Conservation (phyloP, 176 grass and related monocot species). For the Areca catechu region DNA sequence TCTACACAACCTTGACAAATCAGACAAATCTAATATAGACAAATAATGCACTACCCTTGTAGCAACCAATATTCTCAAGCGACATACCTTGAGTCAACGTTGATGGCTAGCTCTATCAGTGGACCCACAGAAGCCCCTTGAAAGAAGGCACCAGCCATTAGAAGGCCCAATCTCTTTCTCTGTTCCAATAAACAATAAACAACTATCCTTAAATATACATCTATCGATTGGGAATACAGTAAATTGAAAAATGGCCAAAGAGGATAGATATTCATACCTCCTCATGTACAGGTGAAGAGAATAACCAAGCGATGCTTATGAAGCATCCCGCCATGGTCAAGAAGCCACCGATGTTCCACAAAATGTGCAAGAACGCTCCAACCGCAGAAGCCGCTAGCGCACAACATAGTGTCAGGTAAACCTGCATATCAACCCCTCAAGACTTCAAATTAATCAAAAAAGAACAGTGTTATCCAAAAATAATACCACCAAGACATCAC, state of each 20-base stretch:
- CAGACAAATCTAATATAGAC: neutral
- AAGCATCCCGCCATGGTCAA: conserved; percentile 71
- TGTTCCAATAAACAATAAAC: conserved; percentile 22
- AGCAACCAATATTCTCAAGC: no score
- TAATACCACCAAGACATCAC: no score
- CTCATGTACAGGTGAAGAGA: conserved; percentile 42
- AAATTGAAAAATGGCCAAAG: conserved; percentile 1
- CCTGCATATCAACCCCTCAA: conserved; percentile 23
- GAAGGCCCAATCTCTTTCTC: conserved; percentile 72
- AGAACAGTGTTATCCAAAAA: no score
- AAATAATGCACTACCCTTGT: neutral
- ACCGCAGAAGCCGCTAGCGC: conserved; percentile 60
- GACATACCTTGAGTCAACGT: conserved; percentile 77
- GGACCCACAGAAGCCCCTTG: conserved; percentile 84
- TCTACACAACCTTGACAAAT: conserved; percentile 2
- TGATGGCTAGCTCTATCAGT: conserved; percentile 54
- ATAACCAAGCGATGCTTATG: conserved; percentile 51
- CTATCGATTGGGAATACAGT: neutral
- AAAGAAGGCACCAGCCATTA: conserved; percentile 51
- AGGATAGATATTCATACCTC: conserved; percentile 35
- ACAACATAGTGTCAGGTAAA: conserved; percentile 85
- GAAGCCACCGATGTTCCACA: conserved; percentile 73
- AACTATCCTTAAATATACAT: neutral
- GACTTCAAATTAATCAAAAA: no score
- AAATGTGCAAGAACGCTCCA: conserved; percentile 87